These are phyloP conservation scores for Eucalyptus regnans DNA, from an alignment of 345 rosid species.

Conservation along the genomic window DNA sequence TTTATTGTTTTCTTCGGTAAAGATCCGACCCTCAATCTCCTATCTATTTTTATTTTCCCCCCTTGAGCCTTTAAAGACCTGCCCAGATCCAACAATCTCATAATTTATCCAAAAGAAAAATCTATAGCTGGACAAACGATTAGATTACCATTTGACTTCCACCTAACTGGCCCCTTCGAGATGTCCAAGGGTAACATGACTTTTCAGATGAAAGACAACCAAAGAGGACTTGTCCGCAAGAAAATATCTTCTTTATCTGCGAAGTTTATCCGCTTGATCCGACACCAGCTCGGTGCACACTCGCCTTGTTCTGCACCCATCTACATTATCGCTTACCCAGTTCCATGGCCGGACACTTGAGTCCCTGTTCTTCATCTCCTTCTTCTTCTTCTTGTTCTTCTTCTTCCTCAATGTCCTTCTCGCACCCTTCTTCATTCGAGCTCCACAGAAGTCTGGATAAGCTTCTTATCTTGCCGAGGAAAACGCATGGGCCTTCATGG, in stretches of 20 bases:
- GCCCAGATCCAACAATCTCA: background rate
- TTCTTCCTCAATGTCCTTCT: background rate
- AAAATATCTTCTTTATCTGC: background rate
- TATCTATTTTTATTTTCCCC: too few species aligned
- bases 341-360: conserved; percentile 39
- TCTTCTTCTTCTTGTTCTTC: conserved; percentile 17
- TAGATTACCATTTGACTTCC: background rate
- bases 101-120: background rate
- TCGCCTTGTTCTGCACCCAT: background rate
- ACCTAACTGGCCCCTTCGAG: background rate
- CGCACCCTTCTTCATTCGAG: background rate
- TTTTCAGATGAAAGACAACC: background rate
- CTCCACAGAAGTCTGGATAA: background rate
- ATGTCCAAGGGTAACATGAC: background rate
- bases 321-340: background rate
- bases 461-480: conserved; percentile 22
- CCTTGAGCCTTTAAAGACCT: too few species aligned
- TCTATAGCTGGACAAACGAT: background rate
- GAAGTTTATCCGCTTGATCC: background rate
- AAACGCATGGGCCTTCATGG: conserved; percentile 13
- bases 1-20: background rate
- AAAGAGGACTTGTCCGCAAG: background rate
- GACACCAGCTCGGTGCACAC: background rate
- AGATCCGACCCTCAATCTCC: background rate
- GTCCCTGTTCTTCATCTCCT: conserved; percentile 19